Conservation (phyloP, 805 yeast genomes). For the Suhomyces faveliae region DNA sequence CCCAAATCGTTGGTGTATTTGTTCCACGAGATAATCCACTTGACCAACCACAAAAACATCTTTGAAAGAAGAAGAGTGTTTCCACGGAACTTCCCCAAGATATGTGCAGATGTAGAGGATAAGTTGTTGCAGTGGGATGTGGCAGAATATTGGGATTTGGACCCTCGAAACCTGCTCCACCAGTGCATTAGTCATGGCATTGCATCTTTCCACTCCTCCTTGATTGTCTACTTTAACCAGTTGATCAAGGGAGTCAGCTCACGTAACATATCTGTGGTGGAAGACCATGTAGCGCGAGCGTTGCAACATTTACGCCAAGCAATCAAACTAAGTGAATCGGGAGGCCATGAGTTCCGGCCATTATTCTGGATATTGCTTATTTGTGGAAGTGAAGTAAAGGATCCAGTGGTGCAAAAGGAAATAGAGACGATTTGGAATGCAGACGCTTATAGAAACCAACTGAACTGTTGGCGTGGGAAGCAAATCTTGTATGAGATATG, state of each 20-base stretch:
- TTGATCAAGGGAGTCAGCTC: conserved; percentile 34
- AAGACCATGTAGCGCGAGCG: conserved; percentile 5
- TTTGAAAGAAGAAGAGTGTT: conserved; percentile 37
- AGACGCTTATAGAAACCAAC: conserved; percentile 19
- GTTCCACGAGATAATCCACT: conserved; percentile 44
- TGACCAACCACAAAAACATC: conserved; percentile 53
- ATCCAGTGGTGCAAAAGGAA: conserved; percentile 26
- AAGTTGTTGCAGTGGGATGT: conserved; percentile 46
- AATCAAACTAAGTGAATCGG: neutral
- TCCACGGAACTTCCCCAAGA: conserved; percentile 55
- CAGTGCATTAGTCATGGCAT: conserved; percentile 39
- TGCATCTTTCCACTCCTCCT: conserved; percentile 40
- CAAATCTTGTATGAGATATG: conserved; percentile 54
- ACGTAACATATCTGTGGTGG: neutral
- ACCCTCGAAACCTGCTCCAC: conserved; percentile 33
- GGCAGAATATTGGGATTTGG: conserved; percentile 40
- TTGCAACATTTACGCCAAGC: conserved; percentile 4
- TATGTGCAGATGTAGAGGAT: conserved; percentile 56
- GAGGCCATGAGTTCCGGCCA: conserved; percentile 30
- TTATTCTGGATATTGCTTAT: conserved; percentile 51
- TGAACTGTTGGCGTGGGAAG: conserved; percentile 54
- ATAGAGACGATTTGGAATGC: conserved; percentile 34
- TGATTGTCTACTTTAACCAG: conserved; percentile 45
- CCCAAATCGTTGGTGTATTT: conserved; percentile 47
- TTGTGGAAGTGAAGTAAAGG: conserved; percentile 38